Evolutionary conservation across 2,329 filamentous ascomycete genomes (phyloP).

Genomic region (Chalaropsis ovoidea): DNA sequence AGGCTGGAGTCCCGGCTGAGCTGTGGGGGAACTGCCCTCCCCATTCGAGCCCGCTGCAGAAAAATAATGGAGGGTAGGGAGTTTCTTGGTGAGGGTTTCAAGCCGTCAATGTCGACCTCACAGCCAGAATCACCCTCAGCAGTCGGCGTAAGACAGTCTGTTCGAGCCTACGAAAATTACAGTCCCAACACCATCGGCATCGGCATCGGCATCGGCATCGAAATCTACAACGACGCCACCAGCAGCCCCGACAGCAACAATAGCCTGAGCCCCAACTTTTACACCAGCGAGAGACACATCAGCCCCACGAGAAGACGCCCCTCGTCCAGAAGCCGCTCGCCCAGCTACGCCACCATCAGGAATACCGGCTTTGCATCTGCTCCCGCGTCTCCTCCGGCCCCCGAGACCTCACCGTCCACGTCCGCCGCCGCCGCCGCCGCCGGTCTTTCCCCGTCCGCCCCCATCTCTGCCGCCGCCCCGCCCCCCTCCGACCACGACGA

Average conservation of each 20-base stretch:
- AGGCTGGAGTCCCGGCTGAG: conserved; percentile 25
- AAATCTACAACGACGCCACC: conserved; percentile 12
- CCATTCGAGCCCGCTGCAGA: conserved; percentile 23
- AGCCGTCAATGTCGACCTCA: conserved; percentile 25
- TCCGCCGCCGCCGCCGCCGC: neutral
- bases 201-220: neutral
- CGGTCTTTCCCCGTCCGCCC: neutral
- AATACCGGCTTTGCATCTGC: conserved; percentile 9
- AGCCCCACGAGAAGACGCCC: conserved; percentile 19
- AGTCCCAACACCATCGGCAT: conserved; percentile 8
- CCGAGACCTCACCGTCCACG: neutral
- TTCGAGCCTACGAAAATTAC: conserved; percentile 18
- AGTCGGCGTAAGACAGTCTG: conserved; percentile 21
- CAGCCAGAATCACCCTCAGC: conserved; percentile 18
- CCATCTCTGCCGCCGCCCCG: neutral
- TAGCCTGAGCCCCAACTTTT: conserved; percentile 22
- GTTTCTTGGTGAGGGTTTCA: conserved; percentile 22
- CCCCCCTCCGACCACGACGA: conserved; percentile 5
- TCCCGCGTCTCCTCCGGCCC: neutral
- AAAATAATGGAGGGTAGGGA: conserved; percentile 26
- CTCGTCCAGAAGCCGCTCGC: conserved; percentile 24
- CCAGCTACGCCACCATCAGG: conserved; percentile 18
- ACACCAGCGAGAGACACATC: conserved; percentile 20
- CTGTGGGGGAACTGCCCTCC: conserved; percentile 23
- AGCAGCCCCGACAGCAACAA: conserved; percentile 16